Conservation (phyloP, 148 eudicot genomes). For the Rhododendron kiyosumense region DNA sequence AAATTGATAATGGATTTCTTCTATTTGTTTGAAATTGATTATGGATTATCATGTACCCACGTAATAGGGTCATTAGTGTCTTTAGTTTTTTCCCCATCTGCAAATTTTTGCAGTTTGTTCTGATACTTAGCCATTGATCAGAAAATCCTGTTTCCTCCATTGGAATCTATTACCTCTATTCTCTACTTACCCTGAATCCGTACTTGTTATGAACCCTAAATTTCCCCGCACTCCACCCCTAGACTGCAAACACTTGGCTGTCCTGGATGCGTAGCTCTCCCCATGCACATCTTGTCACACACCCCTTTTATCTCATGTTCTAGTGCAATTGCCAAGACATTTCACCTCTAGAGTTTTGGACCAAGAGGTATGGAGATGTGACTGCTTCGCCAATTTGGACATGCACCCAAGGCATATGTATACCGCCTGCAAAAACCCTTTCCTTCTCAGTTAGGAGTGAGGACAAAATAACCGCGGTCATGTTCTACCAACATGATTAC, state of each 20-base stretch:
- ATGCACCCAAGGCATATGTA: neutral
- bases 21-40: neutral
- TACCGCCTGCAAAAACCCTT: neutral
- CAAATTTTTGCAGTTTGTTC: neutral
- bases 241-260: neutral
- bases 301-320: neutral
- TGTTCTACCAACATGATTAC: neutral
- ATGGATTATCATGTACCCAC: neutral
- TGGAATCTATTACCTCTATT: neutral
- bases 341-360: neutral
- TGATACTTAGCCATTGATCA: neutral
- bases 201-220: neutral
- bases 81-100: neutral
- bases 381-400: neutral
- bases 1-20: neutral
- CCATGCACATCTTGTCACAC: neutral
- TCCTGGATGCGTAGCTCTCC: neutral
- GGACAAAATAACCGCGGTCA: neutral
- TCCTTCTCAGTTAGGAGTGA: neutral
- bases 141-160: neutral
- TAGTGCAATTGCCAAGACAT: neutral
- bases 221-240: neutral
- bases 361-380: neutral
- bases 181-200: neutral
- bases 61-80: neutral